Evolutionary conservation across 108 stramenopile species (phyloP).

Genomic region (Fragilaria crotonensis): DNA sequence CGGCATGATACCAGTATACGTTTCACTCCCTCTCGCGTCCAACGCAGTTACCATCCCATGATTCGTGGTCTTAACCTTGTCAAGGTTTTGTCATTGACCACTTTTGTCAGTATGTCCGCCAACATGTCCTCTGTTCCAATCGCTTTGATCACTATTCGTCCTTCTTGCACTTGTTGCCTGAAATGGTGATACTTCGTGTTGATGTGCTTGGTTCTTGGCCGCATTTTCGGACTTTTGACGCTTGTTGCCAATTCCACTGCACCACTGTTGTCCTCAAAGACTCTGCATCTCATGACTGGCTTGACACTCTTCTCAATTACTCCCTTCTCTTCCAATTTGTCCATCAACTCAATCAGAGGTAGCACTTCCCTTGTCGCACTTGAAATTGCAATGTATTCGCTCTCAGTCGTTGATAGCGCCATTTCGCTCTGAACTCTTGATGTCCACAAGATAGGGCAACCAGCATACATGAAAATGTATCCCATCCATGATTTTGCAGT

Average conservation of each 20-base stretch:
- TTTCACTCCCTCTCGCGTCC: too few species aligned
- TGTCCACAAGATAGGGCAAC: constrained; percentile 22
- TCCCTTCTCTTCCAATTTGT: neutral
- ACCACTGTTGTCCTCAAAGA: constrained; percentile 26
- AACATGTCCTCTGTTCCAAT: constrained; percentile 19
- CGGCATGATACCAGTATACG: too few species aligned
- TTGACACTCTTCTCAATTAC: neutral
- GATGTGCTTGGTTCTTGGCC: constrained; percentile 23
- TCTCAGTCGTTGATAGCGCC: constrained; percentile 17
- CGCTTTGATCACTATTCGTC: neutral
- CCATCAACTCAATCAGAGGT: constrained; percentile 7
- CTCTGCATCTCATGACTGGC: constrained; percentile 12
- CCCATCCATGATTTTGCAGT: constrained; percentile 20
- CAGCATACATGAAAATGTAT: constrained; percentile 19
- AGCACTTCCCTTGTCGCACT: constrained; percentile 8
- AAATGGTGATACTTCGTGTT: constrained; percentile 20
- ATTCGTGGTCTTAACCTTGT: constrained; percentile 1
- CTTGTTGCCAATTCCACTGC: constrained; percentile 18
- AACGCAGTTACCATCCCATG: constrained; percentile 25
- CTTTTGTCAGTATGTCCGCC: constrained; percentile 32
- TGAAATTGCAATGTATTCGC: constrained; percentile 19
- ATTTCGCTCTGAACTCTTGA: constrained; percentile 24
- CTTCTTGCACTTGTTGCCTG: constrained; percentile 1
- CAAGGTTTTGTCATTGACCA: constrained; percentile 7
- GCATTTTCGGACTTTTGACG: constrained; percentile 2